Evolutionary conservation across 495 filamentous ascomycete species (phyloP).

Genomic region (Friedmanniomyces simplex): DNA sequence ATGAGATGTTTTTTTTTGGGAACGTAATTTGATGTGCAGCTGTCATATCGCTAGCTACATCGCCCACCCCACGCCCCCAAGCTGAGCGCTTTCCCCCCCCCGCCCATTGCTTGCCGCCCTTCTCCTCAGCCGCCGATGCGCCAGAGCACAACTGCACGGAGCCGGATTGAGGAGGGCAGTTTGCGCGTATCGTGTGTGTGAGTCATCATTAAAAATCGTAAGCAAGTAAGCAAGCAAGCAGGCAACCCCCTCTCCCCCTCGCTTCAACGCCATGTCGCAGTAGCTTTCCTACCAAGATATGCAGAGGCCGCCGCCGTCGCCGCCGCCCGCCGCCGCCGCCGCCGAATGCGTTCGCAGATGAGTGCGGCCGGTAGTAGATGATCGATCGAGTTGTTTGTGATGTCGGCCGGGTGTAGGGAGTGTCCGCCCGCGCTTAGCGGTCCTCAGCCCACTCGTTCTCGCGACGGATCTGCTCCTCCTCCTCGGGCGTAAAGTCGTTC

Average conservation of each 20-base stretch:
- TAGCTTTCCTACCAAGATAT: neutral
- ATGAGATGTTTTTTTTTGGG: too few species aligned
- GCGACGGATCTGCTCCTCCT: constrained; percentile 72
- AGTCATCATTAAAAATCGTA: neutral
- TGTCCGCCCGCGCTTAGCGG: constrained; percentile 17
- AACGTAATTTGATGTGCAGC: too few species aligned
- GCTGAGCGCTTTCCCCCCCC: too few species aligned
- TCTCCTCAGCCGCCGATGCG: neutral
- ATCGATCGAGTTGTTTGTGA: neutral
- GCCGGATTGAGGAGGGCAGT: neutral
- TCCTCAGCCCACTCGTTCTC: constrained; percentile 84
- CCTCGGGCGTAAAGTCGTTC: constrained; percentile 73
- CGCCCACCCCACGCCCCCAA: neutral
- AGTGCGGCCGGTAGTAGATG: too few species aligned
- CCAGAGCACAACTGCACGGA: neutral
- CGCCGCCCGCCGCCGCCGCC: too few species aligned
- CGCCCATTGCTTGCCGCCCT: neutral
- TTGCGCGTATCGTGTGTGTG: neutral
- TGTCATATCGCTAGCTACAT: too few species aligned
- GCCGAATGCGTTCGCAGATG: neutral
- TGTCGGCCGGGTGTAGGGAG: too few species aligned
- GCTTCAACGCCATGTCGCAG: neutral
- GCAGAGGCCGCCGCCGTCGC: neutral
- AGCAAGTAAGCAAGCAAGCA: neutral
- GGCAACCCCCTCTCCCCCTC: neutral